A percentile compares a stretch with the other conserved stretches of the same genome.
Conservation (phyloP, 768 basidiomycete genomes). For the Kwoniella dejecticola region DNA sequence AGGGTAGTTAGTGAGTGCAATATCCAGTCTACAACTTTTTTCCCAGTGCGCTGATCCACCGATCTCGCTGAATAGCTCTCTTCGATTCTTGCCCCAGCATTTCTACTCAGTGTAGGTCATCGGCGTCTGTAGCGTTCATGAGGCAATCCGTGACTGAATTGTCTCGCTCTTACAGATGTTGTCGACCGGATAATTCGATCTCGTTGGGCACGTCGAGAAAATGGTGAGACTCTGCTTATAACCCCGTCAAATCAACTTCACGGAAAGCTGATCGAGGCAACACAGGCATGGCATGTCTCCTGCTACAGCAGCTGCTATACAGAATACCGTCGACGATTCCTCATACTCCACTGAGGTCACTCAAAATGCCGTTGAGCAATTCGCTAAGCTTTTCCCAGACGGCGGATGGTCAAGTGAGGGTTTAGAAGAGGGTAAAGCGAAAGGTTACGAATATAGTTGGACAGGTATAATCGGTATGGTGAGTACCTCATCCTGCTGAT, state of each 20-base stretch:
- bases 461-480: constrained; percentile 49
- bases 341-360: constrained; percentile 17
- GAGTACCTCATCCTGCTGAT: constrained; percentile 3
- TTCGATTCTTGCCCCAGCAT: constrained; percentile 34
- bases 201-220: constrained; percentile 35
- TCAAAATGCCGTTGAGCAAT: constrained; percentile 26
- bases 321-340: constrained; percentile 41
- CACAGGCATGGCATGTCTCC: constrained; percentile 31
- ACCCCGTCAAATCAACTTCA: background rate
- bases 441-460: constrained; percentile 49
- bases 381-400: constrained; percentile 27
- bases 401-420: constrained; percentile 28
- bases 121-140: no score
- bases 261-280: background rate
- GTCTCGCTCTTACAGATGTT: constrained; percentile 9
- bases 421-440: constrained; percentile 20
- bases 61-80: constrained; percentile 19
- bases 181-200: constrained; percentile 41
- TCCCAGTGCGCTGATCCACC: background rate
- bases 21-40: background rate
- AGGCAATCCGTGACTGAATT: background rate
- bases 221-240: constrained; percentile 21
- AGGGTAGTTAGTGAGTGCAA: constrained; percentile 29
- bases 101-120: constrained; percentile 45
- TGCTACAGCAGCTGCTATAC: constrained; percentile 9